These are phyloP conservation scores for Dipodascopsis uninucleata DNA, from an alignment of 805 yeast genomes.

Conservation along the genomic window DNA sequence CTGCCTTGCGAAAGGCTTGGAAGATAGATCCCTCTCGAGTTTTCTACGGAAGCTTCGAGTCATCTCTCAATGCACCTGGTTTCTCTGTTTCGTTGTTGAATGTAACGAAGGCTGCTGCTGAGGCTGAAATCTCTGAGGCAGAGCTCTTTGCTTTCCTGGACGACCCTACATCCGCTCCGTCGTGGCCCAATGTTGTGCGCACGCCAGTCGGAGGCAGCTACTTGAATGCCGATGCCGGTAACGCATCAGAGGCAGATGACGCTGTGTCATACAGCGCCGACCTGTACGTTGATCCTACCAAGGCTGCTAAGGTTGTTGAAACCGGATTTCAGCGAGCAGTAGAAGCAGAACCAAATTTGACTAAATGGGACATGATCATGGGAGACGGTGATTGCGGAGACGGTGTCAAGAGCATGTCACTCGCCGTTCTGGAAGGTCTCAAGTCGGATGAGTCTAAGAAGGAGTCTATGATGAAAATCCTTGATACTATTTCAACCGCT, in stretches of 20 bases:
- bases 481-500: conserved; percentile 50
- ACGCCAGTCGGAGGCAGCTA: neutral
- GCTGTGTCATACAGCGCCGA: conserved; percentile 1
- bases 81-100: conserved; percentile 80
- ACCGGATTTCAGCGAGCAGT: conserved; percentile 52
- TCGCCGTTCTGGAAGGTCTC: conserved; percentile 58
- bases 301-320: conserved; percentile 35
- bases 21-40: conserved; percentile 62
- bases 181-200: conserved; percentile 21
- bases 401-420: conserved; percentile 77
- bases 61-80: conserved; percentile 92
- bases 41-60: conserved; percentile 73
- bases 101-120: conserved; percentile 40
- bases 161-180: conserved; percentile 23
- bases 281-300: conserved; percentile 8
- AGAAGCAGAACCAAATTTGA: conserved; percentile 72
- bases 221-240: neutral
- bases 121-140: conserved; percentile 1
- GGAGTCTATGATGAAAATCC: conserved; percentile 53
- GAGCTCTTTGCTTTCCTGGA: conserved; percentile 19
- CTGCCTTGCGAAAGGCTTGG: conserved; percentile 44
- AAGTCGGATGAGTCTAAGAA: conserved; percentile 42
- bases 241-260: conserved; percentile 1
- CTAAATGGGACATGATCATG: conserved; percentile 78
- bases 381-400: conserved; percentile 99